These are phyloP conservation scores for Hsuehochloa calcarea DNA, from an alignment of 176 grass and related monocot species.

Conservation along the genomic window DNA sequence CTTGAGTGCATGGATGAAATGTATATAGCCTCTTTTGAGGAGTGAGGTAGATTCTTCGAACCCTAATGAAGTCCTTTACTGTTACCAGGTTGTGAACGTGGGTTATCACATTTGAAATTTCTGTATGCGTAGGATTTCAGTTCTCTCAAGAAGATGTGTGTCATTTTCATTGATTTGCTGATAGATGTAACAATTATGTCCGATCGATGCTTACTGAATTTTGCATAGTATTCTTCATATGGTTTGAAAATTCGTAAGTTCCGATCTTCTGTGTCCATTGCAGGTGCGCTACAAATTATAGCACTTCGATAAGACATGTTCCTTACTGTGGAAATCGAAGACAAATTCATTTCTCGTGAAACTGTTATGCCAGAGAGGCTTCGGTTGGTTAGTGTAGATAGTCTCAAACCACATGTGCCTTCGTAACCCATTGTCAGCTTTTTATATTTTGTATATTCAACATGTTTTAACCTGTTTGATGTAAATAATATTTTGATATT, in stretches of 20 bases:
- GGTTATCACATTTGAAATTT: not conserved
- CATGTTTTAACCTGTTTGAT: too few relatives aligned
- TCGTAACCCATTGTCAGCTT: too few relatives aligned
- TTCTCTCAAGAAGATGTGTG: constrained; percentile 84
- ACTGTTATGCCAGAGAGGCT: constrained; percentile 65
- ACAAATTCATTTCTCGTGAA: constrained; percentile 60
- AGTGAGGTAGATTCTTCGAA: too few relatives aligned
- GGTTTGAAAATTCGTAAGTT: not conserved
- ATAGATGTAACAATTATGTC: constrained; percentile 53
- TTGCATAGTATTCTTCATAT: not conserved
- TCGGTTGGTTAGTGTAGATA: constrained; percentile 62
- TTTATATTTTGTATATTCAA: too few relatives aligned
- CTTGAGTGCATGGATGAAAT: too few relatives aligned
- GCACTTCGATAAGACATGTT: constrained; percentile 75
- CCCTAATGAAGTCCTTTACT: too few relatives aligned
- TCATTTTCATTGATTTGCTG: constrained; percentile 82
- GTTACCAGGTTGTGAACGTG: not conserved
- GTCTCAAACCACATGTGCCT: too few relatives aligned
- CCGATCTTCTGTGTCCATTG: not conserved
- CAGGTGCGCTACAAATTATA: constrained; percentile 89
- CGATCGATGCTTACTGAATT: not conserved
- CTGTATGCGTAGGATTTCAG: constrained; percentile 43
- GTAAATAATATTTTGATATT: too few relatives aligned
- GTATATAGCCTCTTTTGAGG: too few relatives aligned
- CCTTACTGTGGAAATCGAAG: constrained; percentile 76